Evolutionary conservation across 208 protist genomes (phyloP).

Genomic region (Trypanosoma avium): DNA sequence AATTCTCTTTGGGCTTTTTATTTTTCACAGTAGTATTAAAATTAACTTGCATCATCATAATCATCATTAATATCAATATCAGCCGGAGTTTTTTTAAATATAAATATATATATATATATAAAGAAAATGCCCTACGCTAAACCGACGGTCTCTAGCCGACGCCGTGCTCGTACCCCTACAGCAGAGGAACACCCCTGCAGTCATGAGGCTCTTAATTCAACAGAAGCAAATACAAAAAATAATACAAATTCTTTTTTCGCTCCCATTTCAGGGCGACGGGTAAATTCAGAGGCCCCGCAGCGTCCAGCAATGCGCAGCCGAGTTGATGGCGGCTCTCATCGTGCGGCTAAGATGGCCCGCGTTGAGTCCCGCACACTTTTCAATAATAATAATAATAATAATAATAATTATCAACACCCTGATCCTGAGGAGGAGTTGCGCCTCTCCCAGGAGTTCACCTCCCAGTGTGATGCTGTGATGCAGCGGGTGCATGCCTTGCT

Average conservation of each 20-base stretch:
- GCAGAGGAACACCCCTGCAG: no score
- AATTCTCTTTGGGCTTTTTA: no score
- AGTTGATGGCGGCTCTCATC: slow-evolving; percentile 27
- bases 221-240: no score
- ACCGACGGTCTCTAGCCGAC: slow-evolving; percentile 41
- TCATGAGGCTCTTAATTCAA: no score
- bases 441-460: slow-evolving; percentile 32
- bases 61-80: no score
- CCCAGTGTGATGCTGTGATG: slow-evolving; percentile 49
- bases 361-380: no score
- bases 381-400: not conserved
- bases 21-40: no score
- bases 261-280: not conserved
- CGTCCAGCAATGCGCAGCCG: slow-evolving; percentile 28
- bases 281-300: slow-evolving; percentile 4
- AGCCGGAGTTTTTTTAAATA: not conserved
- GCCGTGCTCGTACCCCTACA: slow-evolving; percentile 29
- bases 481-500: slow-evolving; percentile 55
- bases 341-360: slow-evolving; percentile 9
- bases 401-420: not conserved
- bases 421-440: slow-evolving; percentile 20
- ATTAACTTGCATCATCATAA: no score
- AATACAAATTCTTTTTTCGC: no score
- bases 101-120: not conserved
- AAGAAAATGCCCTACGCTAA: slow-evolving; percentile 48